A percentile compares a stretch with the other conserved stretches of the same genome.
These are phyloP conservation scores for Spergularia marina DNA, from an alignment of 148 eudicot species.

Conservation along the genomic window DNA sequence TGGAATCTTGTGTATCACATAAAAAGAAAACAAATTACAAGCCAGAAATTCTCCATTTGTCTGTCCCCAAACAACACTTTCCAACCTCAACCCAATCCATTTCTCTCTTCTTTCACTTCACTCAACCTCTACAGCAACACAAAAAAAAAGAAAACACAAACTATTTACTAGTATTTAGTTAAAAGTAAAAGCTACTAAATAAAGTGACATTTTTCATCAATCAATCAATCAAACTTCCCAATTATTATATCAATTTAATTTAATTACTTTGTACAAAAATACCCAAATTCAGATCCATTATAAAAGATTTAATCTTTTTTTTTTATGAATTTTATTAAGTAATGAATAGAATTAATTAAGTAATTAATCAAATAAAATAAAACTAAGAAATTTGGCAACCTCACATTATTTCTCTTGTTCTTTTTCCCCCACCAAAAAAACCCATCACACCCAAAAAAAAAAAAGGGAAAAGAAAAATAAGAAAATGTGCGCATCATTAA, in stretches of 20 bases:
- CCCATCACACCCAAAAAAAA: neutral
- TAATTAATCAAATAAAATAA: neutral
- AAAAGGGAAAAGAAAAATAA: neutral
- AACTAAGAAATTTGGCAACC: neutral
- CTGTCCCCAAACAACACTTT: neutral
- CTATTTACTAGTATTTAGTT: no score
- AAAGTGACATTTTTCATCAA: neutral
- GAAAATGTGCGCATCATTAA: slow-evolving; percentile 58
- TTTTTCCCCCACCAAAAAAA: neutral
- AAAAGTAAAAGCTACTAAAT: neutral
- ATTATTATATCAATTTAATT: no score
- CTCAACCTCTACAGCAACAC: slow-evolving; percentile 18
- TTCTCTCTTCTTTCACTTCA: slow-evolving; percentile 23
- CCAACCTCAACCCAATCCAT: slow-evolving; percentile 12
- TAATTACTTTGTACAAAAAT: no score
- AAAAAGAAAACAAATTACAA: neutral
- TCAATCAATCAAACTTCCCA: slow-evolving; percentile 4
- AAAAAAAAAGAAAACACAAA: neutral
- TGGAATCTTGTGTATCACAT: slow-evolving; percentile 25
- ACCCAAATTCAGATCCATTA: neutral
- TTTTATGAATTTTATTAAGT: neutral
- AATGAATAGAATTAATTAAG: neutral
- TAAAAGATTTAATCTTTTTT: neutral
- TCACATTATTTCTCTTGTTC: neutral
- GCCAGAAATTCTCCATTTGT: neutral